Base-by-base conservation (phyloP, 1,284 basidiomycete genomes). In the Phellopilus nigrolimitatus region DNA sequence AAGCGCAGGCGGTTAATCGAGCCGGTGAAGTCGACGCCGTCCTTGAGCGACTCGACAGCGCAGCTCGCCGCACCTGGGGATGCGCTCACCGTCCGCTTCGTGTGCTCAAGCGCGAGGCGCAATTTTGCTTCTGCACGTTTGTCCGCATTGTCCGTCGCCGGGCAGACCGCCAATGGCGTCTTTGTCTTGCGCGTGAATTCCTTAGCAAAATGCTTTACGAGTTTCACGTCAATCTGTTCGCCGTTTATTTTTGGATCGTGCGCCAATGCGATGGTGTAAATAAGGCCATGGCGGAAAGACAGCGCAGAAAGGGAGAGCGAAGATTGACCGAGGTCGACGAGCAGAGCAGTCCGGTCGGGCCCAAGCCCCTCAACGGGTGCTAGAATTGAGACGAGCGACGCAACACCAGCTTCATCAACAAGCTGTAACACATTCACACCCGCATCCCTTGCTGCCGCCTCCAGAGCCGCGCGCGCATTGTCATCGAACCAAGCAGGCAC, bases 111-210 rank as follows among this genome's bases (percentile, higher is more conserved):
- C 15, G 95, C 93, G 47, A 98, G 83, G 24, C 90, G 80, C 36
- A 99, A 81, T 68, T 97, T 97, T 45, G 93, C 91, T 66, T 94
- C 90, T 3, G 95, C 93, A 19, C 97, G 89, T 64, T 84, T 80
- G 68, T 95, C 89, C 43, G 72, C 69, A 9, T 72, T 62, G n/a
- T 79, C 72, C 4, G 70, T 68, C 15, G 80, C 69, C 31, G 86
- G 83, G 34, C 78, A 73, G 58, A 79, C 83, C 12, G 77, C 70
- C 34, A 97, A 75, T 0, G 84, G 72, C 21, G 81, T 79, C 70
- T 95, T 95, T 34, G 88, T 94, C 76, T 98, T 99, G 70, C 98
- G 98, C 49, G 91, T 91, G 68, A 99, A 99, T 63, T 99, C 95
- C 66, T 95, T 89, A 49, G 91, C 84, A 68, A 99, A 97, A 75